Conservation (phyloP, 495 filamentous ascomycete species). For the Astrocystis sublimbata region DNA sequence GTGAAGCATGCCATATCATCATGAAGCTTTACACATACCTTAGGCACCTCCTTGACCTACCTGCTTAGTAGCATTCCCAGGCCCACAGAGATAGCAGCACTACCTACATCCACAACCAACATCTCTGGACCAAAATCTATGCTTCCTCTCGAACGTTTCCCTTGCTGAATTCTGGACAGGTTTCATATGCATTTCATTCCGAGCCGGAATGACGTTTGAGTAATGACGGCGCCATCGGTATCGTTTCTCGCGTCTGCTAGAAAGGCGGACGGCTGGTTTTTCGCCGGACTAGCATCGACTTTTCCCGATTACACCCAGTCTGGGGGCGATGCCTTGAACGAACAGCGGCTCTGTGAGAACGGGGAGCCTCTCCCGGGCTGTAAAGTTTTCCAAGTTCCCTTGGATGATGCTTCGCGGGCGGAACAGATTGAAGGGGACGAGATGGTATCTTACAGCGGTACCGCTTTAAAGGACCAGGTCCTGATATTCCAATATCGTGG, state of each 20-base stretch:
- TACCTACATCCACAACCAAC: background rate
- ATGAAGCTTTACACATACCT: background rate
- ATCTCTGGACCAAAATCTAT: background rate
- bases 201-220: background rate
- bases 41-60: no score
- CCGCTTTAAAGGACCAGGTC: constrained; percentile 57
- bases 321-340: constrained; percentile 37
- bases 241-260: constrained; percentile 33
- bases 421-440: constrained; percentile 43
- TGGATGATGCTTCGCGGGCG: constrained; percentile 38
- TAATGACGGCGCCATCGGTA: constrained; percentile 5
- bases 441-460: constrained; percentile 21
- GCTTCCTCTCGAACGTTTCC: background rate
- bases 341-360: constrained; percentile 28
- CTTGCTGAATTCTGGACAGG: background rate
- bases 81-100: constrained; percentile 1
- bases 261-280: constrained; percentile 43
- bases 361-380: constrained; percentile 43
- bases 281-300: constrained; percentile 49
- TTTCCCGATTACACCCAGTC: constrained; percentile 50
- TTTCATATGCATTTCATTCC: background rate
- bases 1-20: no score
- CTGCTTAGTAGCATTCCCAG: background rate
- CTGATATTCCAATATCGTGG: constrained; percentile 59
- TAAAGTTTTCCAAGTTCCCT: constrained; percentile 57